Base-by-base conservation (phyloP, 2,329 filamentous ascomycete genomes). In the Penicillium corylophilum region DNA sequence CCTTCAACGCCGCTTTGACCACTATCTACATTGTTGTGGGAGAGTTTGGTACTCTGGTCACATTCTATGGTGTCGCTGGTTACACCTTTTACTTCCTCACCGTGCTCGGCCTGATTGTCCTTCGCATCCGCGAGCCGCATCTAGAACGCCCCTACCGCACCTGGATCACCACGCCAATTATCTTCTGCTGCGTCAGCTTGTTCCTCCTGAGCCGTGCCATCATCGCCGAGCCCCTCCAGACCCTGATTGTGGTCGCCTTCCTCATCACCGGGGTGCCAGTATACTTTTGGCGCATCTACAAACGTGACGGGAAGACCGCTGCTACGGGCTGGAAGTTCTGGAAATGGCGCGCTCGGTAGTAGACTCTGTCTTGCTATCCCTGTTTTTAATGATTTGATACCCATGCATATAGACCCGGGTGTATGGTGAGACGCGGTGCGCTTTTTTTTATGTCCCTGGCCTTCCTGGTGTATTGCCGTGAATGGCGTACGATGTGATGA, bases 61-160 rank as follows among this genome's bases (percentile, higher is more conserved):
- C 94, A 0, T 99, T 99, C 70, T 97, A 97, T 74, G 94, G 94
- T 50, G 94, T 99, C 12, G 94, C 94, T 0, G 92, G 92, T 13
- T 99, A 99, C 71, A 90, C 90, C 0, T 99, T 99, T 69, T 99
- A 99, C 76, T 99, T 99, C 71, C 77, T 95, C 50, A 95, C 93
- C 0, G 94, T 99, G 0, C 82, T 99, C 0, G 94, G 94, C 0
- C 80, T 99, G 44, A 96, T 99, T 56, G 83, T 99, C 46, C 79
- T 99, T 55, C 82, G 94, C 26, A 90, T 97, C 26, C 83, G 82
- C 56, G 94, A 99, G 71, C 94, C 94, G 4, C 79, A 86, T 56
- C 80, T 99, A 41, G 91, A 96, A 70, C 78, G 94, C 23, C 93
- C 94, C 0, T 99, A 99, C 74, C 87, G 85, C 70, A 96, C 92